Percentiles rank a stretch among this genome's conserved stretches.
These are phyloP conservation scores for Colletotrichum gloeosporioides DNA, from an alignment of 2,329 filamentous ascomycete genomes.

Conservation along the genomic window DNA sequence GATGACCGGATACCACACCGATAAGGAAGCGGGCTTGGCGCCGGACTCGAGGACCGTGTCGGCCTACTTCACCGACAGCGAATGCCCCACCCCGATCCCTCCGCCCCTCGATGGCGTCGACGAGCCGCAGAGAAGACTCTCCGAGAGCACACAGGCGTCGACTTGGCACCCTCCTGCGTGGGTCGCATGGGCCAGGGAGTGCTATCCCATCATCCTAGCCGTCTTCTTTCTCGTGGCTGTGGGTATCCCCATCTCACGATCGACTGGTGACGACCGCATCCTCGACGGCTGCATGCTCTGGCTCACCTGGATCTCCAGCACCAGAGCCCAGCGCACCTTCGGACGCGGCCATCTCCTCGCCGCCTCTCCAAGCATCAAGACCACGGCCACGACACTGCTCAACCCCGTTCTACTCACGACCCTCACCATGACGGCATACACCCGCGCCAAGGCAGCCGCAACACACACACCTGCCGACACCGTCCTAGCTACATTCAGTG, in stretches of 20 bases:
- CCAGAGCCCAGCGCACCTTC: constrained; percentile 41
- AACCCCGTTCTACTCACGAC: constrained; percentile 56
- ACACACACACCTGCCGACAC: constrained; percentile 34
- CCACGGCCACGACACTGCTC: constrained; percentile 38
- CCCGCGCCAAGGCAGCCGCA: constrained; percentile 40
- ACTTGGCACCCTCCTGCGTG: not conserved
- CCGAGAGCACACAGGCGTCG: not conserved
- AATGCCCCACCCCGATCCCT: not conserved
- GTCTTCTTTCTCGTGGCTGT: constrained; percentile 38
- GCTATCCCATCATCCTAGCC: constrained; percentile 34
- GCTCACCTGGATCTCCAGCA: constrained; percentile 52
- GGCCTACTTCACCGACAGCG: constrained; percentile 15
- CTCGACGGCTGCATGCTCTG: constrained; percentile 54
- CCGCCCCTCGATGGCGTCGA: not conserved
- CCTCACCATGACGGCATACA: constrained; percentile 48
- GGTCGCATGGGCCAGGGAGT: not conserved
- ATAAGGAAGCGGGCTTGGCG: constrained; percentile 14
- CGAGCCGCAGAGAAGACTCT: not conserved
- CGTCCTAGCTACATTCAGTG: constrained; percentile 34
- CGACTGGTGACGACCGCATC: constrained; percentile 36
- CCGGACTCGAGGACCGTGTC: constrained; percentile 6
- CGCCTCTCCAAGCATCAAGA: not conserved
- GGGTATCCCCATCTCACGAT: constrained; percentile 46
- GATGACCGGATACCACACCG: constrained; percentile 8
- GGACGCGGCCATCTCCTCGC: constrained; percentile 24